Base-by-base conservation (phyloP, 2,329 filamentous ascomycete species). In the Clonostachys sp. region DNA sequence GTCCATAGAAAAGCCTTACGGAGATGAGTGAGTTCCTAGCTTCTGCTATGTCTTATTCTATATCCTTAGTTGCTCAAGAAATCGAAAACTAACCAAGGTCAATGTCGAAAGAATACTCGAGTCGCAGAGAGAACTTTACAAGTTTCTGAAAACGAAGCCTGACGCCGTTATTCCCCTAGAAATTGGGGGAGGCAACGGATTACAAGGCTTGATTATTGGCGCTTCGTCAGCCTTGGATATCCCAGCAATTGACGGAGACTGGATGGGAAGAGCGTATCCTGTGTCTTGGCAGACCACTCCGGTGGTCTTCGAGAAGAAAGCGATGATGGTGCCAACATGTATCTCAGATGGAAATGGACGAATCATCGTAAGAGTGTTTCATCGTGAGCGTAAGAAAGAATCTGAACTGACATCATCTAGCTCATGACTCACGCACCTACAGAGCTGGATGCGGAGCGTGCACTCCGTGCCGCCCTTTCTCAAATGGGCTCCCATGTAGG, bases 141-240 rank as follows among this genome's bases (percentile, higher is more conserved):
- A 75, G 43, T 72, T 75, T 30, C 66, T 74, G 42, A 63, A 69
- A 34, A 58, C 62, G 14, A 58, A 60, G 2, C 72, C 78, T 17
- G 77, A 81, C 18, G 77, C 79, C 36, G 76, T 85, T 50, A 79
- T 86, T 50, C 73, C 79, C 2, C 61, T 85, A 12, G 83, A 87
- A 55, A 83, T 87, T 46, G 84, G 84, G 14, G 83, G 84, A 7
- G 75, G 74, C 5, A 87, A 87, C 52, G 82, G 83, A 1, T 65
- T 85, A 8, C 74, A 81, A 52, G 74, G 76, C 9, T 66, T 84
- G 62, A 69, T 81, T 5, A 61, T 83, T 5, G 80, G 80, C 6
- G 75, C 77, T 0, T 75, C 72, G 45, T 64, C 66, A 2, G 72
- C 76, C 50, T 75, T 82, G 60, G 62, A 77, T 47, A 52, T 77